These are phyloP conservation scores for Colletotrichum sp. DNA, from an alignment of 2,329 filamentous ascomycete species.

Conservation along the genomic window DNA sequence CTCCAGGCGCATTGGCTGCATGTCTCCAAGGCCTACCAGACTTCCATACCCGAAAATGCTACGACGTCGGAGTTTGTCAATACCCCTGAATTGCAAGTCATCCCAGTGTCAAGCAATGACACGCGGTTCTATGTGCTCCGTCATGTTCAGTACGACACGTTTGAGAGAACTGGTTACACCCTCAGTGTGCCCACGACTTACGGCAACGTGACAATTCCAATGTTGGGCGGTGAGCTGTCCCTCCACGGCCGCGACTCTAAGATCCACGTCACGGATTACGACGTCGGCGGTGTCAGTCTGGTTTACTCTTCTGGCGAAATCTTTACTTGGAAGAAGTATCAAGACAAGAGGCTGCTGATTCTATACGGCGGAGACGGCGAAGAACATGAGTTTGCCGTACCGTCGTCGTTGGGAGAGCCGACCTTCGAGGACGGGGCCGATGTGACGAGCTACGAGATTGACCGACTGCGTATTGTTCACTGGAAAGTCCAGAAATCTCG, in stretches of 20 bases:
- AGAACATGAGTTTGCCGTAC: constrained; percentile 61
- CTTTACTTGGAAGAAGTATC: constrained; percentile 69
- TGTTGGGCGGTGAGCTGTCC: constrained; percentile 56
- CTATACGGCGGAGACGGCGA: constrained; percentile 66
- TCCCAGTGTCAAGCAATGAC: constrained; percentile 43
- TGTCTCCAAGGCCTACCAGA: background rate
- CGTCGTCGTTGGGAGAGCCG: constrained; percentile 11
- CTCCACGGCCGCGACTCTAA: constrained; percentile 66
- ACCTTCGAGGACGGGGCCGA: background rate
- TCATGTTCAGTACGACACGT: constrained; percentile 65
- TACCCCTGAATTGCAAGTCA: background rate
- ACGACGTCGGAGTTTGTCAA: background rate
- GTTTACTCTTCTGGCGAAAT: constrained; percentile 72
- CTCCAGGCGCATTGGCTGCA: constrained; percentile 53
- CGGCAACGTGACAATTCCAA: constrained; percentile 60
- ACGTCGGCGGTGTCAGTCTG: constrained; percentile 60
- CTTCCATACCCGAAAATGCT: background rate
- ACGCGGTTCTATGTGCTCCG: constrained; percentile 69
- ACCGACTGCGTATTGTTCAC: background rate
- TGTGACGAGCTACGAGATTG: background rate
- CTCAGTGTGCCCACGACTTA: constrained; percentile 59
- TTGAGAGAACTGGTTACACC: constrained; percentile 61
- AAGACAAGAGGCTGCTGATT: constrained; percentile 59
- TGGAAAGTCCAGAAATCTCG: constrained; percentile 9
- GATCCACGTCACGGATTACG: constrained; percentile 68